Conservation (phyloP, 352 stramenopile genomes). For the Globisporangium parvum region DNA sequence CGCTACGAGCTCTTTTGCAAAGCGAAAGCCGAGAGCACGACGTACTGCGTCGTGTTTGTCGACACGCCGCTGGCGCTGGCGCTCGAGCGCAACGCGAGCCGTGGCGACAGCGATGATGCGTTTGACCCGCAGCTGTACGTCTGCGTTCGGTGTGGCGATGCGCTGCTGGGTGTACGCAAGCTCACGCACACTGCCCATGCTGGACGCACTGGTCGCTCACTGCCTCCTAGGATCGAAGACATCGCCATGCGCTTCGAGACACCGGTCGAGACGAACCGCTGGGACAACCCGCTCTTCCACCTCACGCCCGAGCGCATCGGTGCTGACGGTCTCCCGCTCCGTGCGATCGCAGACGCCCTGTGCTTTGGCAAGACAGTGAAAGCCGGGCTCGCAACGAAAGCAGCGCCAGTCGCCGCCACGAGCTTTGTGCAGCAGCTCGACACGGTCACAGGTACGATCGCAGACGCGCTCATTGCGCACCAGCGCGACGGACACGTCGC, state of each 20-base stretch:
- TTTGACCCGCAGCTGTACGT: slow-evolving; percentile 50
- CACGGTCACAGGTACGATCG: slow-evolving; percentile 40
- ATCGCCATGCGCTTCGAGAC: slow-evolving; percentile 88
- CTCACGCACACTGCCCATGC: no score
- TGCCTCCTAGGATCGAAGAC: slow-evolving; percentile 57
- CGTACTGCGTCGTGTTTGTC: slow-evolving; percentile 87
- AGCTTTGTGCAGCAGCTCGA: slow-evolving; percentile 76
- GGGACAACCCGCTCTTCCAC: slow-evolving; percentile 88
- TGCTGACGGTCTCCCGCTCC: slow-evolving; percentile 32
- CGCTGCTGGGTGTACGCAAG: no score
- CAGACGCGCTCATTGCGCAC: slow-evolving; percentile 50
- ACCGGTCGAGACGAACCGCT: slow-evolving; percentile 90
- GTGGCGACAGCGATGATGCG: slow-evolving; percentile 17
- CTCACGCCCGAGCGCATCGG: slow-evolving; percentile 43
- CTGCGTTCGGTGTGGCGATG: background rate
- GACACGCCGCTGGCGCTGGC: slow-evolving; percentile 59
- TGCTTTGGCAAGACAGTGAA: slow-evolving; percentile 61
- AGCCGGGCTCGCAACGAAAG: slow-evolving; percentile 59
- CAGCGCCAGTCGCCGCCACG: slow-evolving; percentile 46
- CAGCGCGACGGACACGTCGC: slow-evolving; percentile 62
- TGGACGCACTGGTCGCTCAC: background rate
- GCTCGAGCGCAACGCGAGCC: slow-evolving; percentile 43
- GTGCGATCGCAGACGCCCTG: slow-evolving; percentile 48
- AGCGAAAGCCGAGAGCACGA: slow-evolving; percentile 85
- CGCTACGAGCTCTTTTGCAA: slow-evolving; percentile 95